Conservation (phyloP, 78 protist genomes). For the Thecamonas trahens region DNA sequence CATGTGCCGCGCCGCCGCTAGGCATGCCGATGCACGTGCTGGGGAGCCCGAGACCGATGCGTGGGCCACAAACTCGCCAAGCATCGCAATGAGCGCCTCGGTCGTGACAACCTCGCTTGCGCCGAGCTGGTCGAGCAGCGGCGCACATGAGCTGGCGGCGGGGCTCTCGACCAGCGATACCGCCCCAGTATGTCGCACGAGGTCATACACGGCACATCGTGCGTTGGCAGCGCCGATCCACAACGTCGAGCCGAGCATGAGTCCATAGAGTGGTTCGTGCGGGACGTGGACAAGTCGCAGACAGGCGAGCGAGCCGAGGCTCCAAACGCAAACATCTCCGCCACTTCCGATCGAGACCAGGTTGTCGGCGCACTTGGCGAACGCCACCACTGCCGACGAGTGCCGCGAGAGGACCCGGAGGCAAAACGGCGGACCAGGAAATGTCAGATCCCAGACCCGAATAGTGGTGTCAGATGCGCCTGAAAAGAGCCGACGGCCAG, state of each 20-base stretch:
- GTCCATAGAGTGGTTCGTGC: no score
- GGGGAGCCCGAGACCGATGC: not conserved
- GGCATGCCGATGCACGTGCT: conserved; percentile 5
- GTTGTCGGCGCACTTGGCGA: not conserved
- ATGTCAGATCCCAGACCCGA: not conserved
- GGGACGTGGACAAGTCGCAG: not conserved
- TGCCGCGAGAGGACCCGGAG: not conserved
- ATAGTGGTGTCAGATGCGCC: not conserved
- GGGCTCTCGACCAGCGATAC: not conserved
- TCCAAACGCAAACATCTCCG: not conserved
- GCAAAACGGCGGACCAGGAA: not conserved
- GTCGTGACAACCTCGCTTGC: no score
- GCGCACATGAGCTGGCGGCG: no score
- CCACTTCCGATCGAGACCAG: not conserved
- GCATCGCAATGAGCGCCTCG: conserved; percentile 5
- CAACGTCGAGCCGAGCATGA: not conserved
- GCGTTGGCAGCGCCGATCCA: not conserved
- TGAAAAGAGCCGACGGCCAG: not conserved
- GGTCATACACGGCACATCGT: not conserved
- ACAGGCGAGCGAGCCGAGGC: not conserved
- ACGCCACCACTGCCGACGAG: not conserved
- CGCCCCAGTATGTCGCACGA: not conserved
- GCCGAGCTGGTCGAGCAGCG: no score
- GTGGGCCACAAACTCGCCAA: conserved; percentile 2
- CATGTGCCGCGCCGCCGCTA: conserved; percentile 7